Conservation (phyloP, 1,139 yeast genomes). For the Lodderomyces beijingensis region DNA sequence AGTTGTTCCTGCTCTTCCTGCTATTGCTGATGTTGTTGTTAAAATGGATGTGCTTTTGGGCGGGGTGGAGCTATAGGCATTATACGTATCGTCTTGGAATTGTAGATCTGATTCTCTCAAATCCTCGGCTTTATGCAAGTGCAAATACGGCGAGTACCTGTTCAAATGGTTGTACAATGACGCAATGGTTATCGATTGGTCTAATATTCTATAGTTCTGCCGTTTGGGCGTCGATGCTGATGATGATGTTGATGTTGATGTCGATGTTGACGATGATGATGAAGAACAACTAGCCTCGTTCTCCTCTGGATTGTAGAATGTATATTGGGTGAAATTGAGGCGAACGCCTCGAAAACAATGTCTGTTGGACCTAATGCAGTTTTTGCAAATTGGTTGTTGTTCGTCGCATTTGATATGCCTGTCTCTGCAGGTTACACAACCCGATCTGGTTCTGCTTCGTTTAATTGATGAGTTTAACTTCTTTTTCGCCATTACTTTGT, state of each 20-base stretch:
- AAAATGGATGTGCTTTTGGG: neutral
- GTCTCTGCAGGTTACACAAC: constrained; percentile 46
- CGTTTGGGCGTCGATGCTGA: too few relatives aligned
- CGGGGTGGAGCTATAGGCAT: too few relatives aligned
- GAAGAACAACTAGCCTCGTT: too few relatives aligned
- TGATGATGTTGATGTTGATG: too few relatives aligned
- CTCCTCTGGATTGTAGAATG: constrained; percentile 36
- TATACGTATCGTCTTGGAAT: constrained; percentile 23
- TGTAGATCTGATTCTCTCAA: constrained; percentile 30
- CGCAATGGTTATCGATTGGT: constrained; percentile 42
- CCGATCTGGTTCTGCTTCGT: constrained; percentile 39
- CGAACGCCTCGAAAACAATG: constrained; percentile 44
- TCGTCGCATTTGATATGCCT: constrained; percentile 49
- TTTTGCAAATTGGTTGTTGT: constrained; percentile 42
- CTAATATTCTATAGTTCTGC: constrained; percentile 22
- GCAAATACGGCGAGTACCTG: constrained; percentile 30
- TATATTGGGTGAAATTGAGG: constrained; percentile 43
- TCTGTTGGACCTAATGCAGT: constrained; percentile 39
- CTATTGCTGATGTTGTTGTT: too few relatives aligned
- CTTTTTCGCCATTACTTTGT: constrained; percentile 15
- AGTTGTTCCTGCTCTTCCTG: neutral
- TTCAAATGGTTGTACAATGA: constrained; percentile 32
- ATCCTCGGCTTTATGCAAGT: constrained; percentile 28
- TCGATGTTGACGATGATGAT: too few relatives aligned
- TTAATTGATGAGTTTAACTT: constrained; percentile 18